Conservation (phyloP, 1,284 basidiomycete species). For the Earliella scabrosa region DNA sequence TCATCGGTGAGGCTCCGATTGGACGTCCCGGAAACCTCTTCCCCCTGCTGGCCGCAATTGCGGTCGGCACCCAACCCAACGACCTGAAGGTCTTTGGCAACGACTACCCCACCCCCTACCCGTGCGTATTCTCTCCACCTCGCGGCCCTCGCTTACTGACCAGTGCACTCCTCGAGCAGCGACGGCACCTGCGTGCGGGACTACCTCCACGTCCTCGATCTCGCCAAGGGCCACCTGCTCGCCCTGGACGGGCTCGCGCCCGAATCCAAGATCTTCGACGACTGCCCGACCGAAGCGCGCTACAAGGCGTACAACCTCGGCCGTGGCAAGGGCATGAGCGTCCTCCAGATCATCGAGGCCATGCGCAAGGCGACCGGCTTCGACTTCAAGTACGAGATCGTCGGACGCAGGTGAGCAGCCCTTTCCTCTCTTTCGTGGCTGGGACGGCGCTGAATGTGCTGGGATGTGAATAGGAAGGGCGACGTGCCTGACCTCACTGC, state of each 20-base stretch:
- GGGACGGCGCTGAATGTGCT: background rate
- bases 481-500: slow-evolving; percentile 98
- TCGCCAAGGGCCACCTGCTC: slow-evolving; percentile 92
- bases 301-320: slow-evolving; percentile 98
- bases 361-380: slow-evolving; percentile 94
- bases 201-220: slow-evolving; percentile 97
- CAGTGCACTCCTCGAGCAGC: slow-evolving; percentile 38
- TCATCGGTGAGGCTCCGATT: slow-evolving; percentile 95
- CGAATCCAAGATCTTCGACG: slow-evolving; percentile 61
- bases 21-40: slow-evolving; percentile 96
- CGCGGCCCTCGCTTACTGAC: background rate
- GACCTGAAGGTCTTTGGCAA: slow-evolving; percentile 94
- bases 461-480: slow-evolving; percentile 61
- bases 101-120: slow-evolving; percentile 97
- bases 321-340: slow-evolving; percentile 90
- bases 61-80: slow-evolving; percentile 87
- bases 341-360: slow-evolving; percentile 93
- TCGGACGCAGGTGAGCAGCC: slow-evolving; percentile 79
- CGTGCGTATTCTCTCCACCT: slow-evolving; percentile 50
- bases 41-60: slow-evolving; percentile 95
- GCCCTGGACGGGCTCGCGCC: slow-evolving; percentile 86
- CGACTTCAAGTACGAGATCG: slow-evolving; percentile 88
- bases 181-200: slow-evolving; percentile 98
- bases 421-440: background rate
- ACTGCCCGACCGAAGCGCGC: slow-evolving; percentile 54